Conservation (phyloP, 2,329 filamentous ascomycete species). For the Pseudogymnoascus sp. region DNA sequence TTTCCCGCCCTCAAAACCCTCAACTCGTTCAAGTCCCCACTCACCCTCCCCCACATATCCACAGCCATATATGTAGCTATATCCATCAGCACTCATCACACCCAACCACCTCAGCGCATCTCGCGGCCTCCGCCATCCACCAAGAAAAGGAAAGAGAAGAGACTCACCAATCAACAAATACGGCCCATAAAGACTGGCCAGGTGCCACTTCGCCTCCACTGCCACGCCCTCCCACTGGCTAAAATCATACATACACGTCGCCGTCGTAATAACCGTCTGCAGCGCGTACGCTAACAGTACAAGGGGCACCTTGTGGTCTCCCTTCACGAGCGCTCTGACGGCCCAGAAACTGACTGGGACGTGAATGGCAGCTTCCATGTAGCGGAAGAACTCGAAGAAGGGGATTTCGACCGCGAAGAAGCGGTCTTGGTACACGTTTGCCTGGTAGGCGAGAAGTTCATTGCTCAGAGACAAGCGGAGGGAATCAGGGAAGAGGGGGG, state of each 20-base stretch:
- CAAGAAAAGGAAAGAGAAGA: neutral
- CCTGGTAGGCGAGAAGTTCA: conserved; percentile 48
- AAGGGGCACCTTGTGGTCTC: conserved; percentile 33
- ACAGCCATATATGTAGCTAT: conserved; percentile 35
- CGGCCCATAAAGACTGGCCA: conserved; percentile 48
- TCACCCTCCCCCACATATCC: conserved; percentile 34
- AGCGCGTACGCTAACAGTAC: conserved; percentile 53
- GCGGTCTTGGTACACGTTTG: conserved; percentile 53
- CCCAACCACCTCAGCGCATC: neutral
- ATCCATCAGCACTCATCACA: neutral
- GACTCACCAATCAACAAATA: conserved; percentile 49
- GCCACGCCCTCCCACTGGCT: conserved; percentile 46
- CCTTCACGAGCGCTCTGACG: conserved; percentile 41
- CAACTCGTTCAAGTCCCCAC: neutral
- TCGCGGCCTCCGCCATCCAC: neutral
- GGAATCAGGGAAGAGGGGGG: conserved; percentile 47
- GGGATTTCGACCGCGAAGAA: conserved; percentile 49
- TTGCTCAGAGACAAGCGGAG: conserved; percentile 43
- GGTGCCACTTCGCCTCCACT: conserved; percentile 38
- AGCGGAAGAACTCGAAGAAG: conserved; percentile 52
- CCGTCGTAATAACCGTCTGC: conserved; percentile 54
- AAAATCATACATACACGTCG: conserved; percentile 56
- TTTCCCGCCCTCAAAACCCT: neutral
- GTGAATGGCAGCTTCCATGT: conserved; percentile 55
- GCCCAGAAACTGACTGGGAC: conserved; percentile 55